phyloP scores from a whole-genome alignment of 495 filamentous ascomycete genomes.

The Talaromyces thailandensis region DNA sequence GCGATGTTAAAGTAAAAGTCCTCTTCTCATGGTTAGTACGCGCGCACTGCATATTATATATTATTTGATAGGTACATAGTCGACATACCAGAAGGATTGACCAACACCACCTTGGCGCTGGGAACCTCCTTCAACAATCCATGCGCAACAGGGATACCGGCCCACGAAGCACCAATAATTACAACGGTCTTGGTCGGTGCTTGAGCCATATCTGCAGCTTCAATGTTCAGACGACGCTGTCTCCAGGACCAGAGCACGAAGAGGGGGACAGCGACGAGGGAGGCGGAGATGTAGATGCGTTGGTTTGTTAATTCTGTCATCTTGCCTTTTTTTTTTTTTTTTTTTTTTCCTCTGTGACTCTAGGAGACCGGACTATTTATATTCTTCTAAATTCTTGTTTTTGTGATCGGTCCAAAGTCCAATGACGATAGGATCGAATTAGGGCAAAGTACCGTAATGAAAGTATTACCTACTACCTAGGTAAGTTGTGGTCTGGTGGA shows the following conservation, averaged over 20 bases:
- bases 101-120: constrained; percentile 41
- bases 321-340: neutral
- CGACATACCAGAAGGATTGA: constrained; percentile 39
- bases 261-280: neutral
- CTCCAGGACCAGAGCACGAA: neutral
- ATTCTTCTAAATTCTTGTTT: neutral
- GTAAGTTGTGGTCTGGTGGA: neutral
- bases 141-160: constrained; percentile 52
- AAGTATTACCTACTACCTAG: too few species aligned
- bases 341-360: neutral
- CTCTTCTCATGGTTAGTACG: constrained; percentile 8
- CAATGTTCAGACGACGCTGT: neutral
- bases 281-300: neutral
- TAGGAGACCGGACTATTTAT: neutral
- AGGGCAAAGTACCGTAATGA: neutral
- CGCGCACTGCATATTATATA: too few species aligned
- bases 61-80: neutral
- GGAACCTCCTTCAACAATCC: constrained; percentile 43
- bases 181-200: constrained; percentile 35
- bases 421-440: neutral
- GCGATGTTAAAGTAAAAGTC: constrained; percentile 46
- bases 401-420: neutral
- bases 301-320: neutral
- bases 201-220: constrained; percentile 11
- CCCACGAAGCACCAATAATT: constrained; percentile 55